Evolutionary conservation across 345 rosid genomes (phyloP).

Genomic region (Salix arbutifolia): DNA sequence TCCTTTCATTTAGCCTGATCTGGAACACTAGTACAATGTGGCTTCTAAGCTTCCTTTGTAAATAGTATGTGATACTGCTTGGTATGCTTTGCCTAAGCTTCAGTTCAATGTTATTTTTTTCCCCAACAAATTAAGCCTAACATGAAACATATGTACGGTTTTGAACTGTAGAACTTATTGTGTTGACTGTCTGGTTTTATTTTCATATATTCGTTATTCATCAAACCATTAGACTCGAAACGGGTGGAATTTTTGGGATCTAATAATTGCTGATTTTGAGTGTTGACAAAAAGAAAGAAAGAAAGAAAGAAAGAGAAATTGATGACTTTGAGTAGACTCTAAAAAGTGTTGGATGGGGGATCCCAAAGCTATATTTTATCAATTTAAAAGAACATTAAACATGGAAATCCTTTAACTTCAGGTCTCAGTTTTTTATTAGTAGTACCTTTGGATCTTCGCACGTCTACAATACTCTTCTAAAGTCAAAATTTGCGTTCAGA

Average conservation of each 20-base stretch:
- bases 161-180: not conserved
- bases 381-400: not conserved
- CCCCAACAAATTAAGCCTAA: too few relatives aligned
- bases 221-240: too few relatives aligned
- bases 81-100: not conserved
- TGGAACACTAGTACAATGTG: not conserved
- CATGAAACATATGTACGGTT: not conserved
- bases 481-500: not conserved
- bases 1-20: not conserved
- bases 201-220: too few relatives aligned
- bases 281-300: not conserved
- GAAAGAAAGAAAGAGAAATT: too few relatives aligned
- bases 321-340: not conserved
- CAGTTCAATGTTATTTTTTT: not conserved
- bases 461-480: not conserved
- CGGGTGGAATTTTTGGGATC: not conserved
- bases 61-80: not conserved
- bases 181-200: not conserved
- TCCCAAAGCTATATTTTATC: not conserved
- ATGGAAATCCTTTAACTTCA: not conserved
- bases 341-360: not conserved
- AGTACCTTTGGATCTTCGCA: not conserved
- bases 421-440: not conserved
- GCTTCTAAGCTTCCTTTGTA: constrained; percentile 1
- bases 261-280: not conserved